phyloP scores from a whole-genome alignment of 495 filamentous ascomycete species.

The Hypoxylon cercidicola region DNA sequence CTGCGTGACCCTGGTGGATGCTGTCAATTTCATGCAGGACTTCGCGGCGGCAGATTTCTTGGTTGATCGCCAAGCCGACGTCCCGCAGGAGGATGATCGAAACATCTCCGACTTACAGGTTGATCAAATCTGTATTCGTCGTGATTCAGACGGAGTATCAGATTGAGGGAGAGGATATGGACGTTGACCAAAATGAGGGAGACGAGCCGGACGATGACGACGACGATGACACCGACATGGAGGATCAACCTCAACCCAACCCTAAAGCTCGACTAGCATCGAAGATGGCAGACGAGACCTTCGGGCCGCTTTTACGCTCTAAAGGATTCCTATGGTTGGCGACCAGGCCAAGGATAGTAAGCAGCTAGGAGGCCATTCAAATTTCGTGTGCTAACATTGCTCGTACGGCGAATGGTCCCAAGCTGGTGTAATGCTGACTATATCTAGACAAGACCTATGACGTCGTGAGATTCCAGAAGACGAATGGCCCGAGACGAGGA shows the following conservation, averaged over 20 bases:
- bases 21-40: constrained; percentile 66
- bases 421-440: constrained; percentile 67
- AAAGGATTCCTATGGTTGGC: constrained; percentile 47
- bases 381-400: constrained; percentile 53
- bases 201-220: constrained; percentile 39
- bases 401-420: constrained; percentile 67
- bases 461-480: constrained; percentile 60
- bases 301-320: constrained; percentile 44
- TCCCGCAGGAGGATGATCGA: constrained; percentile 65
- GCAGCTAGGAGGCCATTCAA: not conserved
- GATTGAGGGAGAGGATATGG: constrained; percentile 51
- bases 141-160: constrained; percentile 59
- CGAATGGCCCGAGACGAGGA: constrained; percentile 48
- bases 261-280: constrained; percentile 40
- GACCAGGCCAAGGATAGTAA: constrained; percentile 33
- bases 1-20: constrained; percentile 67
- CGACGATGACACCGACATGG: constrained; percentile 25
- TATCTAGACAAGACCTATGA: constrained; percentile 64
- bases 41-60: constrained; percentile 68
- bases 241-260: constrained; percentile 40
- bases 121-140: constrained; percentile 64
- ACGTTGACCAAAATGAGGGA: constrained; percentile 52
- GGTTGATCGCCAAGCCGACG: constrained; percentile 54
- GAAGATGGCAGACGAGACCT: constrained; percentile 45
- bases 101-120: constrained; percentile 70